phyloP scores from a whole-genome alignment of 2,329 filamentous ascomycete species.

The Exophiala sp. region DNA sequence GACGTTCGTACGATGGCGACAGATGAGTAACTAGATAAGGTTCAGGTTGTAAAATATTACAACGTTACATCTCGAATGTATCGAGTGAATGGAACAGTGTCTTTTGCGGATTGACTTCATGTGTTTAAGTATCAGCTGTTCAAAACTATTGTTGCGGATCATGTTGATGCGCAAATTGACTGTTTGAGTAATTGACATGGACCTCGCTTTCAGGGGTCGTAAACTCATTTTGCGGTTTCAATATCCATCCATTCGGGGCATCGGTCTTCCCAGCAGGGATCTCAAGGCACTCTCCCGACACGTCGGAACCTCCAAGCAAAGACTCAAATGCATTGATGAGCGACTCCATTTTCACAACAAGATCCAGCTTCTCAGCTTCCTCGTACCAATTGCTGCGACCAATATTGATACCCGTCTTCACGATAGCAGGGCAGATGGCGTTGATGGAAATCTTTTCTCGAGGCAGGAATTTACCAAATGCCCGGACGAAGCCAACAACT shows the following conservation, averaged over 20 bases:
- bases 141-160: background rate
- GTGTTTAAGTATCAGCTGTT: background rate
- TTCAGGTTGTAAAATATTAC: too few species aligned
- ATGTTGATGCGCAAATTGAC: background rate
- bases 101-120: too few species aligned
- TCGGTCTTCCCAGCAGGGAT: constrained; percentile 14
- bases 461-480: constrained; percentile 40
- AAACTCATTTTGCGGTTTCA: background rate
- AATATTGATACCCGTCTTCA: constrained; percentile 35
- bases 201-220: background rate
- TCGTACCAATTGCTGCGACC: constrained; percentile 38
- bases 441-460: constrained; percentile 41
- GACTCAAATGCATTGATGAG: constrained; percentile 39
- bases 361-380: constrained; percentile 30
- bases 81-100: too few species aligned
- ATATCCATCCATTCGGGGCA: background rate
- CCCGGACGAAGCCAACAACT: constrained; percentile 26
- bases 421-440: constrained; percentile 41
- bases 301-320: constrained; percentile 32
- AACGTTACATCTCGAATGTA: too few species aligned
- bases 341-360: constrained; percentile 39
- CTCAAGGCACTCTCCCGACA: constrained; percentile 40
- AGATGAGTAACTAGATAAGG: too few species aligned
- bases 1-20: background rate
- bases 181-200: background rate